These are phyloP conservation scores for Talaromyces sp. DNA, from an alignment of 2,329 filamentous ascomycete genomes.

Conservation along the genomic window DNA sequence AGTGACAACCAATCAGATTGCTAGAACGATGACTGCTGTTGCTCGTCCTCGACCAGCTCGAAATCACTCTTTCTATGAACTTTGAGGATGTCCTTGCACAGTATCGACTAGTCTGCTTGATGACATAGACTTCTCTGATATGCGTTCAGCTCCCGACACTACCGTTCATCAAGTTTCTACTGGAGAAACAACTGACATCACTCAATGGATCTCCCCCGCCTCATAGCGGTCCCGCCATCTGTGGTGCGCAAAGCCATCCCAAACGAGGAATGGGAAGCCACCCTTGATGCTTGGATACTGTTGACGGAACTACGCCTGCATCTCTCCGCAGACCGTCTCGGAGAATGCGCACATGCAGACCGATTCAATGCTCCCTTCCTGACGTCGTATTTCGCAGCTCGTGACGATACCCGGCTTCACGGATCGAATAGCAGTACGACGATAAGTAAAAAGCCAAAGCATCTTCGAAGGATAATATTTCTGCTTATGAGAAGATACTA, in stretches of 20 bases:
- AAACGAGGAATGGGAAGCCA: slow-evolving; percentile 70
- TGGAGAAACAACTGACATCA: background rate
- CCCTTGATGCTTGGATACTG: slow-evolving; percentile 71
- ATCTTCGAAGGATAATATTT: slow-evolving; percentile 63
- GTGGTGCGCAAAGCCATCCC: slow-evolving; percentile 64
- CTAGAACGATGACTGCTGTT: background rate
- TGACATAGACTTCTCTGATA: background rate
- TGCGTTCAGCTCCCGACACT: background rate
- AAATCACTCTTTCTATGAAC: background rate
- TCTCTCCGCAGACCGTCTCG: slow-evolving; percentile 56
- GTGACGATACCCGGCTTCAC: slow-evolving; percentile 31
- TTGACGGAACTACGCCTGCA: slow-evolving; percentile 64
- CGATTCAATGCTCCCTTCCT: slow-evolving; percentile 62
- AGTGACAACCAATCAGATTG: slow-evolving; percentile 8
- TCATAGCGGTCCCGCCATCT: slow-evolving; percentile 73
- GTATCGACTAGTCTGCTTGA: background rate
- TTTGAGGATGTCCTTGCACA: background rate
- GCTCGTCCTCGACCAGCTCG: background rate
- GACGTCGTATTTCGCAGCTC: slow-evolving; percentile 56
- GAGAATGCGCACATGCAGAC: slow-evolving; percentile 50
- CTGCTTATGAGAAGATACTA: slow-evolving; percentile 60
- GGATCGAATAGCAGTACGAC: slow-evolving; percentile 33
- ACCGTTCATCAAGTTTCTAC: background rate
- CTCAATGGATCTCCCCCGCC: slow-evolving; percentile 58
- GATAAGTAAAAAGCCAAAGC: slow-evolving; percentile 19